These are phyloP conservation scores for Bjerkandera adusta DNA, from an alignment of 1,284 basidiomycete species.

Conservation along the genomic window DNA sequence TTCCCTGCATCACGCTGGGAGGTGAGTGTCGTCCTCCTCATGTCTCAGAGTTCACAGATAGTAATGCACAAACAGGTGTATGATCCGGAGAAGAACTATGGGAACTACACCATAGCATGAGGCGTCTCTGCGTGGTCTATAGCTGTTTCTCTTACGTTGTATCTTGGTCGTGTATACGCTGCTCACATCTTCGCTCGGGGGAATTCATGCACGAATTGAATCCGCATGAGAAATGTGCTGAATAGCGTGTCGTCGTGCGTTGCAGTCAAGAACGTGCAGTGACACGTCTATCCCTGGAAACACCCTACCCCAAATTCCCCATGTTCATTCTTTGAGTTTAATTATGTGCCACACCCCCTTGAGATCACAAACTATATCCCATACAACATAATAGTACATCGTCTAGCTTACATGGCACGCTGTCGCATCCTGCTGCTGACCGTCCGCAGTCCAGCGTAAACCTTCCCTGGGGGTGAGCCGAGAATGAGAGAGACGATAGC, in stretches of 20 bases:
- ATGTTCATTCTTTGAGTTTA: no score
- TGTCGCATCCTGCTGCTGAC: constrained; percentile 94
- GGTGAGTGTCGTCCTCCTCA: constrained; percentile 44
- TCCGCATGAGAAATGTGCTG: no score
- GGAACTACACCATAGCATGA: constrained; percentile 77
- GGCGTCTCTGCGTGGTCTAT: no score
- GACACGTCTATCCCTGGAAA: no score
- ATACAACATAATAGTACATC: not conserved
- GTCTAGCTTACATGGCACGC: constrained; percentile 57
- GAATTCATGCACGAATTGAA: no score
- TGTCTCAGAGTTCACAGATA: not conserved
- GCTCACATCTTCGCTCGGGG: no score
- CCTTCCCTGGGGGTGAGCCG: constrained; percentile 95
- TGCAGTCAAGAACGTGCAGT: no score
- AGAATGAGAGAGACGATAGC: constrained; percentile 95
- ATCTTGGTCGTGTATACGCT: no score
- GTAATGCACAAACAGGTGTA: constrained; percentile 56
- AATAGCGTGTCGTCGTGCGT: not conserved
- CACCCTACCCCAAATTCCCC: no score
- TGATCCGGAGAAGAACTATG: constrained; percentile 89
- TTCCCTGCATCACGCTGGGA: constrained; percentile 96
- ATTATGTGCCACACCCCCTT: no score
- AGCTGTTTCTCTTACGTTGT: no score
- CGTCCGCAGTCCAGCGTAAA: constrained; percentile 88
- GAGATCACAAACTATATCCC: no score